phyloP scores from a whole-genome alignment of 495 filamentous ascomycete species.

The Xylaria curta region DNA sequence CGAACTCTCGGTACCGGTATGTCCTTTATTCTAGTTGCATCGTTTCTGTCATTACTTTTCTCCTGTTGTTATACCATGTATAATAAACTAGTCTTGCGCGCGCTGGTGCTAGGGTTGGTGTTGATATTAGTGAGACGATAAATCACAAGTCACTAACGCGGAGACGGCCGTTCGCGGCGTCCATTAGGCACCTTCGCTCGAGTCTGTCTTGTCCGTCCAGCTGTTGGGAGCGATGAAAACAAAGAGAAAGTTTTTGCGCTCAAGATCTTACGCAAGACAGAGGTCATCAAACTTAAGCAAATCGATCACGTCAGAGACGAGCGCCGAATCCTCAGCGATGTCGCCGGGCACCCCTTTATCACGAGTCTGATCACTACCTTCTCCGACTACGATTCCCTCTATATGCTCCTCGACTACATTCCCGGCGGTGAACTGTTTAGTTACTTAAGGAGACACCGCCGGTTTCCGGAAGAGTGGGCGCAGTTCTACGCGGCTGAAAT shows the following conservation, averaged over 20 bases:
- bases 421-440: constrained; percentile 96
- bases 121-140: constrained; percentile 3
- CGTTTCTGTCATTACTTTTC: not conserved
- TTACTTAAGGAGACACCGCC: constrained; percentile 83
- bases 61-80: not conserved
- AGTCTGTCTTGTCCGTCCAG: constrained; percentile 83
- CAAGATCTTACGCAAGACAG: constrained; percentile 84
- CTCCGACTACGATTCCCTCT: constrained; percentile 85
- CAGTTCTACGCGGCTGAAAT: constrained; percentile 98
- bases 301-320: constrained; percentile 97
- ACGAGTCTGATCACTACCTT: constrained; percentile 90
- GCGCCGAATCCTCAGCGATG: constrained; percentile 82
- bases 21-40: constrained; percentile 25
- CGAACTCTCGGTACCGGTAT: constrained; percentile 91
- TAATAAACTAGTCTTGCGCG: not conserved
- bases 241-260: constrained; percentile 83
- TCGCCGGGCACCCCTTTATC: constrained; percentile 93
- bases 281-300: constrained; percentile 95
- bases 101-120: not conserved
- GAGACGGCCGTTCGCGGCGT: constrained; percentile 21
- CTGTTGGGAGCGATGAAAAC: constrained; percentile 58
- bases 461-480: constrained; percentile 84
- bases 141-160: constrained; percentile 2
- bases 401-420: constrained; percentile 93
- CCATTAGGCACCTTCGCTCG: constrained; percentile 88